phyloP scores from a whole-genome alignment of 768 basidiomycete species.

The Steccherinum ochraceum region DNA sequence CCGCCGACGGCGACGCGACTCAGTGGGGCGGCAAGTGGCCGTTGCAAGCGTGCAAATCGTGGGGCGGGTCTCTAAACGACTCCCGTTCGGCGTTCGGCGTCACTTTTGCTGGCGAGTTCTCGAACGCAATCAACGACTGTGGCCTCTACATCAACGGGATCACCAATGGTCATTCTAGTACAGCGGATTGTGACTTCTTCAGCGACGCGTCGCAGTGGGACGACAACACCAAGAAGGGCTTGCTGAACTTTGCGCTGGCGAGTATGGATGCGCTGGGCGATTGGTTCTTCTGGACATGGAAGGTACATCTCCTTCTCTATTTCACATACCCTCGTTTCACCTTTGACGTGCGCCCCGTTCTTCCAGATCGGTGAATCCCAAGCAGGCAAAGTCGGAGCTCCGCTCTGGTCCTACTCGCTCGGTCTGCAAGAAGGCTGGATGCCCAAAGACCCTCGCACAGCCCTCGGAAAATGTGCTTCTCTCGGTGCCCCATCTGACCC shows the following conservation, averaged over 20 bases:
- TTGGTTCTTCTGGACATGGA: slow-evolving; percentile 80
- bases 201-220: slow-evolving; percentile 45
- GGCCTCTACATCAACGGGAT: slow-evolving; percentile 41
- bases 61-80: slow-evolving; percentile 39
- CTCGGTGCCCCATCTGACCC: slow-evolving; percentile 36
- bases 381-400: slow-evolving; percentile 39
- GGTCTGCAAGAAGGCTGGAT: slow-evolving; percentile 71
- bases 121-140: slow-evolving; percentile 59
- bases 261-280: slow-evolving; percentile 62
- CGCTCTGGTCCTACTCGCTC: slow-evolving; percentile 67
- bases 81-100: slow-evolving; percentile 54
- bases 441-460: slow-evolving; percentile 59
- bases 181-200: slow-evolving; percentile 34
- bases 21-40: slow-evolving; percentile 24
- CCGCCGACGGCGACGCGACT: slow-evolving; percentile 26
- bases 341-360: too few relatives aligned
- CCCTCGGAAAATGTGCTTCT: slow-evolving; percentile 54
- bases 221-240: slow-evolving; percentile 41
- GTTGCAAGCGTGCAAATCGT: slow-evolving; percentile 33
- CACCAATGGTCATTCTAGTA: slow-evolving; percentile 15
- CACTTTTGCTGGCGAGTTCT: slow-evolving; percentile 70
- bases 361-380: slow-evolving; percentile 46
- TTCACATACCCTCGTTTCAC: too few relatives aligned
- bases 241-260: slow-evolving; percentile 43
- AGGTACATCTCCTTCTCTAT: too few relatives aligned